These are phyloP conservation scores for Rhizophagus clarus DNA, from an alignment of 192 early-diverging fungal genomes.

Conservation along the genomic window DNA sequence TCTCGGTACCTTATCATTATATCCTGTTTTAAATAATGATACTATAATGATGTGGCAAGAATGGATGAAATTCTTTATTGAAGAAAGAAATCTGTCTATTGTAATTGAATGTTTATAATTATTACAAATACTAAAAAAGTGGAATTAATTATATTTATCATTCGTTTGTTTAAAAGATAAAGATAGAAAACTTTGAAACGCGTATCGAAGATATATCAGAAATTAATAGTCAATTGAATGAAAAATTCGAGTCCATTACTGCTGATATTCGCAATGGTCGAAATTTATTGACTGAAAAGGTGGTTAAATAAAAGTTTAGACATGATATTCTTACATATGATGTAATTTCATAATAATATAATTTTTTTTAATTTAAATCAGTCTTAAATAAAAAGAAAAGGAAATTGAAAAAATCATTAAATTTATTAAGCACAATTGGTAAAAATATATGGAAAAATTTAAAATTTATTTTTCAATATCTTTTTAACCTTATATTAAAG, in stretches of 20 bases:
- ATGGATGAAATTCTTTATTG: constrained; percentile 15
- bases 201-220: background rate
- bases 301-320: background rate
- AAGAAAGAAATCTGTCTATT: background rate
- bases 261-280: background rate
- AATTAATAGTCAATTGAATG: background rate
- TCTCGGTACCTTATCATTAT: background rate
- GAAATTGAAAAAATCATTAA: constrained; percentile 8
- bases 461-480: background rate
- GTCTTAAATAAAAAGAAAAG: background rate
- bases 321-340: too few relatives aligned
- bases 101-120: too few relatives aligned
- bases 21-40: background rate
- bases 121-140: too few relatives aligned
- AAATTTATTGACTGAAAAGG: background rate
- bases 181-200: background rate
- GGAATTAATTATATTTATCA: too few relatives aligned
- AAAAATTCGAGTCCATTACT: background rate
- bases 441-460: background rate
- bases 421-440: background rate
- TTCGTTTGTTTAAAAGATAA: too few relatives aligned
- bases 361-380: background rate
- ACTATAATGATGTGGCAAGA: background rate
- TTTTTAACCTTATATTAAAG: background rate
- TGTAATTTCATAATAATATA: too few relatives aligned